A percentile compares a stretch with the other conserved stretches of the same genome.
Conservation (phyloP, 305 asterid species). For the Nicotiana rustica region DNA sequence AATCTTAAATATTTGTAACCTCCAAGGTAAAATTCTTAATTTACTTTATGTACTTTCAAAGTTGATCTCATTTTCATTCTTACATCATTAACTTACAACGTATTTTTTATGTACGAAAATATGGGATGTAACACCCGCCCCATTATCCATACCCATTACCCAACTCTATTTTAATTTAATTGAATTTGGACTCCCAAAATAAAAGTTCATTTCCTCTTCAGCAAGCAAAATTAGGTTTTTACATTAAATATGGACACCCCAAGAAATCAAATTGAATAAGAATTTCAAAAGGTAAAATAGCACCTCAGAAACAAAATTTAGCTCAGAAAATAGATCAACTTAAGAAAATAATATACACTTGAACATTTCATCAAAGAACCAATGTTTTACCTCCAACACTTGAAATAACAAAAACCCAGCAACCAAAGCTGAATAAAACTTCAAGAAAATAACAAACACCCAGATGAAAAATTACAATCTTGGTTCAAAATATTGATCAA, state of each 20-base stretch:
- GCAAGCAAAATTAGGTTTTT: background rate
- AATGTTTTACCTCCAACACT: background rate
- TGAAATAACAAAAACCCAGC: background rate
- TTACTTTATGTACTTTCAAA: no score
- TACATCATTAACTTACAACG: no score
- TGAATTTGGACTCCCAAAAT: background rate
- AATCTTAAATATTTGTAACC: no score
- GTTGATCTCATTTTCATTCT: no score
- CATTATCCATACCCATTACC: no score
- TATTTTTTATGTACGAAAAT: no score
- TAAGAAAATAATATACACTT: conserved; percentile 3
- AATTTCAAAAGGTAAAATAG: background rate
- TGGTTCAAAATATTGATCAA: background rate
- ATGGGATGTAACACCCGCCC: no score
- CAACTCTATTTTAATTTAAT: no score
- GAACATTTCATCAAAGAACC: background rate
- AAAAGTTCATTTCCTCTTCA: background rate
- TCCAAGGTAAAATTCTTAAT: no score
- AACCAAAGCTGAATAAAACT: background rate
- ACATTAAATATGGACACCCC: background rate
- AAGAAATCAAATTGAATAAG: background rate
- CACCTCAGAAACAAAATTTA: background rate
- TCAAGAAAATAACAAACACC: background rate
- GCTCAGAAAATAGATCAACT: conserved; percentile 7
- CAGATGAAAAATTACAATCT: background rate